These are phyloP conservation scores for Bryoglossum gracile DNA, from an alignment of 495 filamentous ascomycete species.

Conservation along the genomic window DNA sequence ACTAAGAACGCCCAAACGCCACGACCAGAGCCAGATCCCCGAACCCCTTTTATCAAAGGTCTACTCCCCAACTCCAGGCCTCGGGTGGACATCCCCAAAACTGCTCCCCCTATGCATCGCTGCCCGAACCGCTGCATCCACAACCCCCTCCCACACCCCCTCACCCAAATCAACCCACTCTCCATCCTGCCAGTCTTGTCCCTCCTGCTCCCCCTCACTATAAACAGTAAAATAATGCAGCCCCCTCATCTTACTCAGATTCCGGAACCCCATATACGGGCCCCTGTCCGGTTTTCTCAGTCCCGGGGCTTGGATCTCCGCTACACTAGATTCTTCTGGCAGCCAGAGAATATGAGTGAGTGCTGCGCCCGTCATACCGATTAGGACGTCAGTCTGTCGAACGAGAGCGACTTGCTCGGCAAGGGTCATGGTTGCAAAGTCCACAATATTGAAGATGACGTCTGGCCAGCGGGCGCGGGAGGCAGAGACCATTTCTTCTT, in stretches of 20 bases:
- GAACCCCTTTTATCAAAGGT: too few species aligned
- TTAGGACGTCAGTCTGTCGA: conserved; percentile 29
- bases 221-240: neutral
- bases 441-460: conserved; percentile 27
- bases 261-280: neutral
- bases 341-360: conserved; percentile 31
- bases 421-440: conserved; percentile 29
- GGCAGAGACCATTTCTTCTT: conserved; percentile 18
- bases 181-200: too few species aligned
- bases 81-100: too few species aligned
- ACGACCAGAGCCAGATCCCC: too few species aligned
- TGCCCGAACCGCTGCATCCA: too few species aligned
- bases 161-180: too few species aligned
- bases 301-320: conserved; percentile 26
- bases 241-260: neutral
- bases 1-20: too few species aligned
- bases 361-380: conserved; percentile 33
- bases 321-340: conserved; percentile 3
- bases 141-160: too few species aligned
- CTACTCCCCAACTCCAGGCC: too few species aligned
- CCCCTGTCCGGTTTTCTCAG: too few species aligned
- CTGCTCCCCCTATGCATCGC: too few species aligned
- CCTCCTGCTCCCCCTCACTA: neutral
- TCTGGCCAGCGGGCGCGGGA: conserved; percentile 19
- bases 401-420: conserved; percentile 28